Evolutionary conservation across 1,139 yeast genomes (phyloP).

Genomic region (Blastobotrys serpentis): DNA sequence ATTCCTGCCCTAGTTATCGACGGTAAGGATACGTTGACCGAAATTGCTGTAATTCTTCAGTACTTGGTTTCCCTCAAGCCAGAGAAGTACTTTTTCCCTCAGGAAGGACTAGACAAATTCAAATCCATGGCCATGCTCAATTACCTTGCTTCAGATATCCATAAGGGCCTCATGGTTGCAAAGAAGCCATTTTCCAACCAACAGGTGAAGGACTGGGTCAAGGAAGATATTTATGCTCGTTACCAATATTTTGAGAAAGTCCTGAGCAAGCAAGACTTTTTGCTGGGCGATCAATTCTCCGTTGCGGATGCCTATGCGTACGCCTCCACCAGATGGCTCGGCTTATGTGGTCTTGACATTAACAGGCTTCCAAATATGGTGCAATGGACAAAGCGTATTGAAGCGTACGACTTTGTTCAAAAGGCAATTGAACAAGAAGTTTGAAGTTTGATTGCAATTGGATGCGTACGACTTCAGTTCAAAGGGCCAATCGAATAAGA

Average conservation of each 20-base stretch:
- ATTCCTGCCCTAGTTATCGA: conserved; percentile 1
- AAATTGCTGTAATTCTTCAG: background rate
- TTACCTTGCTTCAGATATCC: background rate
- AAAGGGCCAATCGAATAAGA: background rate
- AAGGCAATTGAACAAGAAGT: background rate
- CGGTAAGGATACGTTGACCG: background rate
- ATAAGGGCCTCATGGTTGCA: background rate
- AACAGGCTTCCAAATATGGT: background rate
- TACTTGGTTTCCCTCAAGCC: conserved; percentile 5
- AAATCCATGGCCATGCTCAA: background rate
- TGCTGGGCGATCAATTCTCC: conserved; percentile 8
- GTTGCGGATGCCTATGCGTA: conserved; percentile 10
- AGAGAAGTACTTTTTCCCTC: conserved; percentile 11
- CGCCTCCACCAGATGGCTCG: conserved; percentile 3
- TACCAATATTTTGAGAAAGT: background rate
- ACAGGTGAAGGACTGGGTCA: background rate
- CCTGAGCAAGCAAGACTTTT: background rate
- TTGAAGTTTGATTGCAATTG: too few species aligned
- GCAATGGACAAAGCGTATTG: conserved; percentile 1
- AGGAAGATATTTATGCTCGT: background rate
- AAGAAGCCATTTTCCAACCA: background rate
- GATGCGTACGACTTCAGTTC: too few species aligned
- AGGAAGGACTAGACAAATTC: background rate
- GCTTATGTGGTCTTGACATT: background rate
- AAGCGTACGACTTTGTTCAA: background rate